phyloP scores from a whole-genome alignment of 2,329 filamentous ascomycete genomes.

The Alternaria sp. region DNA sequence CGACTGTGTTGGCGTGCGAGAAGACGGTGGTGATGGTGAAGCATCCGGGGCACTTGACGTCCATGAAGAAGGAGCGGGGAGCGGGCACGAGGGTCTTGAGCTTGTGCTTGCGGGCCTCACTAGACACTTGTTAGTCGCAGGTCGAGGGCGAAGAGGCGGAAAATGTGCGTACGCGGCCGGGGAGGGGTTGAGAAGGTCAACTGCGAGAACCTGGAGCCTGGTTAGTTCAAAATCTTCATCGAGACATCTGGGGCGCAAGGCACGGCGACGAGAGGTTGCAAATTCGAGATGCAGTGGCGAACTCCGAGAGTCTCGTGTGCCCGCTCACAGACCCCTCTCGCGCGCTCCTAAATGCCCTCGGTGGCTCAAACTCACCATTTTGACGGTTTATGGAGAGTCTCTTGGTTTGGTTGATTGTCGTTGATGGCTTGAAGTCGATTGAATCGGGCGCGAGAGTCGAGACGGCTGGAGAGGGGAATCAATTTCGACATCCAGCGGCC shows the following conservation, averaged over 20 bases:
- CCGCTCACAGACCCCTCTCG: constrained; percentile 22
- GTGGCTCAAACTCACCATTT: constrained; percentile 49
- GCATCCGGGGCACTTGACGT: constrained; percentile 99
- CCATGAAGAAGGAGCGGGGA: constrained; percentile 99
- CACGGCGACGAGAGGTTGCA: constrained; percentile 25
- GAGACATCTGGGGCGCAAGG: constrained; percentile 20
- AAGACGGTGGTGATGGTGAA: constrained; percentile 99
- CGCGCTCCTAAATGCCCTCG: constrained; percentile 12
- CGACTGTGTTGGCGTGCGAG: constrained; percentile 99
- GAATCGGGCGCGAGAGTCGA: constrained; percentile 47
- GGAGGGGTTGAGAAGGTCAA: constrained; percentile 99
- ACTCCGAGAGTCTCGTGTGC: constrained; percentile 47
- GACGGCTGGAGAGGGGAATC: constrained; percentile 32
- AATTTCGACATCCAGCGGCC: constrained; percentile 4
- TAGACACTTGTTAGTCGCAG: constrained; percentile 41
- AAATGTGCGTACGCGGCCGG: constrained; percentile 71
- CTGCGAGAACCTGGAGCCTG: constrained; percentile 88
- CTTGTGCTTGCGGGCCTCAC: constrained; percentile 99
- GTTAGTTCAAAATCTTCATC: constrained; percentile 27
- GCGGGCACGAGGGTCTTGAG: constrained; percentile 98
- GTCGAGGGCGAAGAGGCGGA: constrained; percentile 20
- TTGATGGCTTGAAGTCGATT: constrained; percentile 45
- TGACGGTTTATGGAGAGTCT: constrained; percentile 48
- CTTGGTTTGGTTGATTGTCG: constrained; percentile 39
- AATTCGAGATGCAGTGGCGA: constrained; percentile 42